These are phyloP conservation scores for Dichotomocladium elegans DNA, from an alignment of 371 early-diverging fungal genomes.

Conservation along the genomic window DNA sequence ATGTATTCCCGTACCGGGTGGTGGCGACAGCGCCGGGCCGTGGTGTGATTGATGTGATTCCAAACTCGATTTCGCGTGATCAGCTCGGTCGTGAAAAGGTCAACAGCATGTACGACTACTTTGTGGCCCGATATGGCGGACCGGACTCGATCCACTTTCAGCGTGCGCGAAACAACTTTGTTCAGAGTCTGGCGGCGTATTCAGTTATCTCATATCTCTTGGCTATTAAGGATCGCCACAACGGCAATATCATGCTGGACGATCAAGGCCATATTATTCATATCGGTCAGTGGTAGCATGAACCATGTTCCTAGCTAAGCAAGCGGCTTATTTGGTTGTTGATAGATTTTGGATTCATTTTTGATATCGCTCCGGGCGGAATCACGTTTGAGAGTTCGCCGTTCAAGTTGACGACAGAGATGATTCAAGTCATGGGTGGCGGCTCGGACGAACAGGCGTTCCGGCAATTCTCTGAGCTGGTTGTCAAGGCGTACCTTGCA, in stretches of 20 bases:
- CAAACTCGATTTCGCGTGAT: conserved; percentile 97
- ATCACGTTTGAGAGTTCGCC: conserved; percentile 97
- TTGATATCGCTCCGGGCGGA: conserved; percentile 99
- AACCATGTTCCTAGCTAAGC: not conserved
- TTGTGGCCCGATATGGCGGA: conserved; percentile 93
- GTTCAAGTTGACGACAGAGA: conserved; percentile 98
- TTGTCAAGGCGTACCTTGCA: conserved; percentile 91
- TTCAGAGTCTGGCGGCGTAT: conserved; percentile 96
- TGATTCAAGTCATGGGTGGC: conserved; percentile 97
- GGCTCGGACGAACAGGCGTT: conserved; percentile 80
- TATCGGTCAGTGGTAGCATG: conserved; percentile 63
- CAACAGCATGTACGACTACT: conserved; percentile 95
- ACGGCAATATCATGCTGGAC: conserved; percentile 99
- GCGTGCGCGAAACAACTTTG: conserved; percentile 93
- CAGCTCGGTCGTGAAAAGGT: conserved; percentile 98
- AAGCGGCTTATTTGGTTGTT: not conserved
- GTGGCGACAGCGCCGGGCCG: conserved; percentile 97
- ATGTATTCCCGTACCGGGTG: conserved; percentile 97
- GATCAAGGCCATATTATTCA: conserved; percentile 97
- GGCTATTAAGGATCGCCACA: conserved; percentile 99
- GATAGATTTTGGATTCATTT: conserved; percentile 98
- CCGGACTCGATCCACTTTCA: conserved; percentile 88
- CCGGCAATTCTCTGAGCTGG: conserved; percentile 83
- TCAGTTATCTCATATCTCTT: conserved; percentile 95
- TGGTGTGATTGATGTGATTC: conserved; percentile 99